Conservation (phyloP, 805 yeast species). For the Candida mattraensis region DNA sequence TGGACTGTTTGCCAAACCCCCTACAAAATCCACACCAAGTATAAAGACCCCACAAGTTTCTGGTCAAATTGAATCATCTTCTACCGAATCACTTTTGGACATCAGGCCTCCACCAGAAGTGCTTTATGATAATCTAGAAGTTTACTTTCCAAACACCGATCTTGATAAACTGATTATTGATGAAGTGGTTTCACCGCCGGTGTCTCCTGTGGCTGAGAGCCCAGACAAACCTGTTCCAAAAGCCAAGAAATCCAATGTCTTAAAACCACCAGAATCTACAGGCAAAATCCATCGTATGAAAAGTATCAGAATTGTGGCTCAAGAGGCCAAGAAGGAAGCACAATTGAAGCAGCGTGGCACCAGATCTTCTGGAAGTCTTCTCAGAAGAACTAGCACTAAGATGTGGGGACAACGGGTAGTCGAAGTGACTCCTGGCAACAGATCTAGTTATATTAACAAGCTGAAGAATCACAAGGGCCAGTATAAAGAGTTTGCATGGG, state of each 20-base stretch:
- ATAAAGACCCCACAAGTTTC: constrained; percentile 5
- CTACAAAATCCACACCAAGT: constrained; percentile 17
- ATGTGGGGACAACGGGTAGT: constrained; percentile 96
- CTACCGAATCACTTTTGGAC: constrained; percentile 41
- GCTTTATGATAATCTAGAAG: constrained; percentile 86
- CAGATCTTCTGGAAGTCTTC: constrained; percentile 30
- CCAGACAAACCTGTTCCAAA: constrained; percentile 7
- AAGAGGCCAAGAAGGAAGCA: constrained; percentile 76
- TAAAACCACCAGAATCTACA: constrained; percentile 39
- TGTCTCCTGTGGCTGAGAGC: constrained; percentile 41
- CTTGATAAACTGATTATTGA: constrained; percentile 86
- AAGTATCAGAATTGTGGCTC: constrained; percentile 89
- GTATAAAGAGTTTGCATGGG: constrained; percentile 91
- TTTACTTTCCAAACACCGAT: constrained; percentile 89
- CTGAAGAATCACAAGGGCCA: constrained; percentile 65
- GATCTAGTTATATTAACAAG: constrained; percentile 61
- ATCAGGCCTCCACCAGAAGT: constrained; percentile 96
- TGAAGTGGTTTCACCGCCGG: constrained; percentile 63
- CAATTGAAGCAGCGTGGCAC: constrained; percentile 31
- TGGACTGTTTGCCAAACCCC: constrained; percentile 59
- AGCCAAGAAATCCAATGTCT: constrained; percentile 39
- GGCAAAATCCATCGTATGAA: constrained; percentile 66
- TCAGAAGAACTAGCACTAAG: constrained; percentile 83
- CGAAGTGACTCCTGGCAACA: constrained; percentile 78
- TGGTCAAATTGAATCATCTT: constrained; percentile 18